phyloP scores from a whole-genome alignment of 2,329 filamentous ascomycete species.

The Penicillium griseofulvum region DNA sequence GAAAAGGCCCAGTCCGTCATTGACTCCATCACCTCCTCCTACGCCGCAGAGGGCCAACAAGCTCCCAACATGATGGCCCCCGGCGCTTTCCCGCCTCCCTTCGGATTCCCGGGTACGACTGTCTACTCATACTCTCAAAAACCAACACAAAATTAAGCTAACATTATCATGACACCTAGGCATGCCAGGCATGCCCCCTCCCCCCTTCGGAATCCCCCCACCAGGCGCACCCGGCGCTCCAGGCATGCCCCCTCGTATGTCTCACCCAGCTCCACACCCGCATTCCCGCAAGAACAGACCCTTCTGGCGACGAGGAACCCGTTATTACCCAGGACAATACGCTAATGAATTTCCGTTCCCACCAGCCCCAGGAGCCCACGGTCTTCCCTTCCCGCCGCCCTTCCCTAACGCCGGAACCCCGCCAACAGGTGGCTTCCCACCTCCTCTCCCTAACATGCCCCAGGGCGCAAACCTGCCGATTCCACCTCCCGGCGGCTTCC shows the following conservation, averaged over 20 bases:
- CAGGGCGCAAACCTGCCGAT: conserved; percentile 45
- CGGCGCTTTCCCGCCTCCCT: conserved; percentile 53
- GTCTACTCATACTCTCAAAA: neutral
- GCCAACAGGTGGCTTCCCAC: conserved; percentile 37
- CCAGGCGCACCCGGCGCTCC: conserved; percentile 41
- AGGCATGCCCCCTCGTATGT: conserved; percentile 56
- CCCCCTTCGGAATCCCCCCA: conserved; percentile 57
- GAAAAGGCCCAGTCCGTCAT: conserved; percentile 98
- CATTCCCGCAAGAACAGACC: neutral
- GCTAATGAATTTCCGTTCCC: conserved; percentile 11
- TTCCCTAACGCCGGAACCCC: conserved; percentile 40
- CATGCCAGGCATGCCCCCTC: conserved; percentile 52
- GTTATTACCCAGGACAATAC: neutral
- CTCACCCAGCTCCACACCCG: neutral
- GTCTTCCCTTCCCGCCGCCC: conserved; percentile 55
- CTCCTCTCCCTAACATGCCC: conserved; percentile 41
- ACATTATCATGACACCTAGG: conserved; percentile 30
- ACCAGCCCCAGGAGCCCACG: conserved; percentile 55
- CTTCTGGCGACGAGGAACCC: neutral
- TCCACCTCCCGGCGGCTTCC: conserved; percentile 44
- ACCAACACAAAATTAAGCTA: neutral
- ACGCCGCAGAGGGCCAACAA: conserved; percentile 88
- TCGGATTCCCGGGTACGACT: conserved; percentile 60
- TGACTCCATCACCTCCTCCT: conserved; percentile 94
- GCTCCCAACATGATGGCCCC: conserved; percentile 70